Conservation (phyloP, 169 alveolate genomes). For the Sarcocystis neurona region DNA sequence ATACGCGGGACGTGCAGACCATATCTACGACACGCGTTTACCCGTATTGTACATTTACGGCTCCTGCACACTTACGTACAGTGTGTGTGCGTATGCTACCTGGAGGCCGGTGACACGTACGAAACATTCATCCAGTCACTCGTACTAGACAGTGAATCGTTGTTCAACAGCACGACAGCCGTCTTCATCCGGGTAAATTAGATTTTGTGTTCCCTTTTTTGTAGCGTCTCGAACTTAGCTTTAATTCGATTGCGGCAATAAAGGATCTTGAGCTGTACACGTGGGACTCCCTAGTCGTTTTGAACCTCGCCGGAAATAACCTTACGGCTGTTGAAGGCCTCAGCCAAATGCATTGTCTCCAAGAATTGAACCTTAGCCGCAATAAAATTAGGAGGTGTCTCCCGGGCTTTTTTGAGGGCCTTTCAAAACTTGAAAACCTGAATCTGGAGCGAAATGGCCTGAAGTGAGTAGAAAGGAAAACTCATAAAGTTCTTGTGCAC, state of each 20-base stretch:
- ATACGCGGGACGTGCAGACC: too few species aligned
- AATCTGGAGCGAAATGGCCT: constrained; percentile 58
- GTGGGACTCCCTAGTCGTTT: constrained; percentile 34
- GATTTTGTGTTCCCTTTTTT: neutral
- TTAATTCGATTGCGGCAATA: constrained; percentile 19
- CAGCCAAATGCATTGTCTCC: constrained; percentile 24
- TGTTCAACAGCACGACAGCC: too few species aligned
- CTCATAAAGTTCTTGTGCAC: too few species aligned
- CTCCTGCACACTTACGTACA: too few species aligned
- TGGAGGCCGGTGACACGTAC: too few species aligned
- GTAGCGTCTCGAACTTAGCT: constrained; percentile 60
- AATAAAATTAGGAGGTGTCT: constrained; percentile 49
- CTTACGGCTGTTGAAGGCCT: constrained; percentile 47
- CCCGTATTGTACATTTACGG: too few species aligned
- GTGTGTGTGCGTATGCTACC: too few species aligned
- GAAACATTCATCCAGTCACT: too few species aligned
- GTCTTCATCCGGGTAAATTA: too few species aligned
- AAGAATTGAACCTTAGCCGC: constrained; percentile 54
- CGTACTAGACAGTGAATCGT: too few species aligned
- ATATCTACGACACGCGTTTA: too few species aligned
- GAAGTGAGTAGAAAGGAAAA: too few species aligned
- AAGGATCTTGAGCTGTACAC: constrained; percentile 27
- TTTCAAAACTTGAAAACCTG: constrained; percentile 17
- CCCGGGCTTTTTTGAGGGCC: constrained; percentile 46
- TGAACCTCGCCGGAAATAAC: constrained; percentile 53